phyloP scores from a whole-genome alignment of 306 rosid genomes.

The Dryas drummondii region DNA sequence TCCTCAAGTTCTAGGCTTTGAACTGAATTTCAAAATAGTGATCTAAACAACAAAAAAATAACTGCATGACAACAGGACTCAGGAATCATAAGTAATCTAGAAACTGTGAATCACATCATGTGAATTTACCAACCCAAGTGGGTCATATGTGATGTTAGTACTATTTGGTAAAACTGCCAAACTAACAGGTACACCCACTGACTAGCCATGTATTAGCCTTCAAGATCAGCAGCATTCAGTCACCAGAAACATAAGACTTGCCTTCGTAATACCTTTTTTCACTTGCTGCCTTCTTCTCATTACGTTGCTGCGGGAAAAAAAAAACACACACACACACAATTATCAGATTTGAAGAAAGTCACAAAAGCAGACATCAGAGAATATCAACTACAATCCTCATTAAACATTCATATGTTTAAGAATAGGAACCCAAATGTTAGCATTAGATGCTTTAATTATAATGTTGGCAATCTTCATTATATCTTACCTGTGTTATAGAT shows the following conservation, averaged over 20 bases:
- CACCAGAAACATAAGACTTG: constrained; percentile 63
- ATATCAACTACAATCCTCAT: neutral
- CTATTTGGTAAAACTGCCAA: constrained; percentile 7
- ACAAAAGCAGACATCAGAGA: neutral
- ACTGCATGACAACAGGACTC: constrained; percentile 10
- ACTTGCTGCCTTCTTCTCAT: constrained; percentile 81
- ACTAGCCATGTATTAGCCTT: neutral
- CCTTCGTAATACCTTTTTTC: constrained; percentile 78
- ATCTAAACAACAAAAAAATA: constrained; percentile 8
- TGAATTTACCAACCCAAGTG: constrained; percentile 12
- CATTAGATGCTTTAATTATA: neutral
- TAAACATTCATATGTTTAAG: neutral
- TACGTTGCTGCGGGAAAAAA: constrained; percentile 63
- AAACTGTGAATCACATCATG: neutral
- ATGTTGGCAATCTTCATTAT: neutral
- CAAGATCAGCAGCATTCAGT: constrained; percentile 39
- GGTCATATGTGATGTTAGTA: constrained; percentile 23
- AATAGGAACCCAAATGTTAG: neutral
- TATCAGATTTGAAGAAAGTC: neutral
- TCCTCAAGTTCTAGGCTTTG: constrained; percentile 15
- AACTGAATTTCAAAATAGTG: constrained; percentile 2
- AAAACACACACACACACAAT: neutral
- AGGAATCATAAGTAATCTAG: constrained; percentile 8
- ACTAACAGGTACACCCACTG: constrained; percentile 5
- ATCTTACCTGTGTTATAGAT: neutral